Conservation (phyloP, 176 grass and related monocot genomes). For the Elaeis guineensis region DNA sequence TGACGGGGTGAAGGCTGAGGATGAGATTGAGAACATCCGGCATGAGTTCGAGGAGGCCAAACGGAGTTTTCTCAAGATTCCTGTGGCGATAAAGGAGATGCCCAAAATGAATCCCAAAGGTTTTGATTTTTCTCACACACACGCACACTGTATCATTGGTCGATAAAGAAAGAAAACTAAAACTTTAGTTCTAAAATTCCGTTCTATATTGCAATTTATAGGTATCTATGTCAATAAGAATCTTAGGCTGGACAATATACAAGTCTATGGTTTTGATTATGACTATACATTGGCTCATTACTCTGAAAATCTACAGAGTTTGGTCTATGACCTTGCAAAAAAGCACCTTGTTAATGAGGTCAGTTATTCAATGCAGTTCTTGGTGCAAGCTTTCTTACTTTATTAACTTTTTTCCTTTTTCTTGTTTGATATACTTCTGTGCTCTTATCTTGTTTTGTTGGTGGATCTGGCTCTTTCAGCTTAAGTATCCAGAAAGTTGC, state of each 20-base stretch:
- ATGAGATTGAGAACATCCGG: conserved; percentile 79
- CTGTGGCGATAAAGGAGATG: conserved; percentile 71
- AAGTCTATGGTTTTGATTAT: conserved; percentile 98
- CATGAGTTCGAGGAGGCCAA: conserved; percentile 75
- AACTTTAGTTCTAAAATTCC: no score
- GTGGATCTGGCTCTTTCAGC: conserved; percentile 24
- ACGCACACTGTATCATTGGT: background rate
- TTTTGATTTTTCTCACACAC: background rate
- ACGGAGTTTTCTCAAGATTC: conserved; percentile 78
- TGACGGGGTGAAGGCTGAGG: conserved; percentile 22
- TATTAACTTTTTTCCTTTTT: background rate
- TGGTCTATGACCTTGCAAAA: conserved; percentile 94
- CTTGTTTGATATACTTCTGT: conserved; percentile 2
- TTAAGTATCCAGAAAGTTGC: conserved; percentile 91
- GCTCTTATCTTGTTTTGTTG: background rate
- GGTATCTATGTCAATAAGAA: conserved; percentile 94
- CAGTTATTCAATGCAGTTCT: background rate
- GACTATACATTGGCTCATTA: conserved; percentile 95
- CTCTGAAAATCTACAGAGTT: conserved; percentile 59
- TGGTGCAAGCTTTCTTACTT: background rate
- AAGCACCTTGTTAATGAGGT: conserved; percentile 90
- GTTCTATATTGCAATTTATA: conserved; percentile 13
- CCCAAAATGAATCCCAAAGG: conserved; percentile 85
- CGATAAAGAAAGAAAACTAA: background rate
- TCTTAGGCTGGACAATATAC: conserved; percentile 63